Conservation (phyloP, 306 rosid species). For the Malus sylvestris region DNA sequence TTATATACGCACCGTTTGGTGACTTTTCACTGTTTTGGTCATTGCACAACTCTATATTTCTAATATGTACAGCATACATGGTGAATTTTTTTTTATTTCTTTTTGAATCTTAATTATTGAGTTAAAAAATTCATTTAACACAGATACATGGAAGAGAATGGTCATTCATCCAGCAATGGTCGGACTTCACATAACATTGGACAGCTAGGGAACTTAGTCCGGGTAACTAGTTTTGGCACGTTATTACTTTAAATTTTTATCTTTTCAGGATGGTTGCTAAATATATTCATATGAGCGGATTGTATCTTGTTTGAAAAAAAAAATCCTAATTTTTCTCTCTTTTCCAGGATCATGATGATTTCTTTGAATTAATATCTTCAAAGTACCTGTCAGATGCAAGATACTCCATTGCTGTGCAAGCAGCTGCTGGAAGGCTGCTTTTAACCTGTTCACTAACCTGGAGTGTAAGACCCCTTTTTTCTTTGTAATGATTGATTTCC, state of each 20-base stretch:
- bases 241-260: background rate
- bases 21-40: background rate
- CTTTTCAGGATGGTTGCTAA: background rate
- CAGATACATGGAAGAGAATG: conserved; percentile 87
- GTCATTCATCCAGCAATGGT: conserved; percentile 58
- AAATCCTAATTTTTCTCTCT: background rate
- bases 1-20: background rate
- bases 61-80: background rate
- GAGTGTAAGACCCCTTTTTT: conserved; percentile 45
- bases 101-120: background rate
- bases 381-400: conserved; percentile 68
- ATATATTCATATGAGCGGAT: background rate
- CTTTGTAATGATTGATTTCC: background rate
- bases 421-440: conserved; percentile 76
- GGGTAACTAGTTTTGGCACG: conserved; percentile 46
- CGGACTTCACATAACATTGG: conserved; percentile 80
- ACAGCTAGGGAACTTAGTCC: conserved; percentile 65
- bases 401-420: conserved; percentile 57
- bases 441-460: conserved; percentile 75
- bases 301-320: background rate
- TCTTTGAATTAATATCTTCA: conserved; percentile 82
- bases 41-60: background rate
- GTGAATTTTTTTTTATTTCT: background rate
- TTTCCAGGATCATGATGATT: conserved; percentile 82
- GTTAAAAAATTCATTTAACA: conserved; percentile 12